Conservation (phyloP, 257 asterid genomes). For the Solanum gracilifrons region DNA sequence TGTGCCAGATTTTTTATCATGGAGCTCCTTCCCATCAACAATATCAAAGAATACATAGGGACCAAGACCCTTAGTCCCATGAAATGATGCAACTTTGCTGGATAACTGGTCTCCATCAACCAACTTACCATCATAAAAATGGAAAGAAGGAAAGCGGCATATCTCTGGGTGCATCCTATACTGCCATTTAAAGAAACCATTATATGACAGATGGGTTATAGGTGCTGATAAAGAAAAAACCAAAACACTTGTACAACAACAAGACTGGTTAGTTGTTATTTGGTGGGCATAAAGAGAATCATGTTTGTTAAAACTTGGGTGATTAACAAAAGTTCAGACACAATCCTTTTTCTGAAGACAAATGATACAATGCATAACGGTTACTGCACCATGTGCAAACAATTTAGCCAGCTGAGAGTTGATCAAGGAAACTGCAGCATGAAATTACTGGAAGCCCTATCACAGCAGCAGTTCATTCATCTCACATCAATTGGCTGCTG, state of each 20-base stretch:
- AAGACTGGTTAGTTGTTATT: not conserved
- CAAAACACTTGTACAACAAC: not conserved
- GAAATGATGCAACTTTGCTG: constrained; percentile 65
- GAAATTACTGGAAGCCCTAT: not conserved
- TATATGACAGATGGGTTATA: constrained; percentile 1
- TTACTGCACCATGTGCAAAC: not conserved
- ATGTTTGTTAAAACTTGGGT: not conserved
- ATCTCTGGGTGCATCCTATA: constrained; percentile 99
- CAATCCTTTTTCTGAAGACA: not conserved
- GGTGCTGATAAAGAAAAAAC: constrained; percentile 1
- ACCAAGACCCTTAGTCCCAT: constrained; percentile 67
- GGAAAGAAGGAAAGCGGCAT: constrained; percentile 79
- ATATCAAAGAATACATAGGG: constrained; percentile 88
- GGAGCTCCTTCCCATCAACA: constrained; percentile 79
- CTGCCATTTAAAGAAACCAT: constrained; percentile 36
- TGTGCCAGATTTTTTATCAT: constrained; percentile 61
- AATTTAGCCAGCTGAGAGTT: not conserved
- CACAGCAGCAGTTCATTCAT: not conserved
- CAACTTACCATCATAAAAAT: constrained; percentile 92
- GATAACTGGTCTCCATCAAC: constrained; percentile 62
- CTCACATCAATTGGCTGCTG: not conserved
- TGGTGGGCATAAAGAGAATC: not conserved
- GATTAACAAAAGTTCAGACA: not conserved
- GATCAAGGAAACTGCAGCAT: not conserved
- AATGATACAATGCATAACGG: not conserved